phyloP scores from a whole-genome alignment of 768 basidiomycete species.

The Hydnum rufescens region DNA sequence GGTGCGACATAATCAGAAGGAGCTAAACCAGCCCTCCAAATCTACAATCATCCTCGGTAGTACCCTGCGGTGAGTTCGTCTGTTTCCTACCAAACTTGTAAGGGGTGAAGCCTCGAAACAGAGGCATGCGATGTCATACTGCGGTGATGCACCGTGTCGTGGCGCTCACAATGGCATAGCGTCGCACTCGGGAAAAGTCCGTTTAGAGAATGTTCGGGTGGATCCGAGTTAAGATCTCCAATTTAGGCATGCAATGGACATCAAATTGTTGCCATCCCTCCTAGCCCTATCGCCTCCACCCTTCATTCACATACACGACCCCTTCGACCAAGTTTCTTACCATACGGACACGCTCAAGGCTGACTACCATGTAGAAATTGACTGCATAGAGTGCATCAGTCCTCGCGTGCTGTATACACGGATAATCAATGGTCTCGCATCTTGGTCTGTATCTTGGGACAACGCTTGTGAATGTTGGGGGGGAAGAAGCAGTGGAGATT shows the following conservation, averaged over 20 bases:
- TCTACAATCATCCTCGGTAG: too few species aligned
- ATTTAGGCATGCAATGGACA: background rate
- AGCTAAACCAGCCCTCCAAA: too few species aligned
- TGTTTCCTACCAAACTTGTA: too few species aligned
- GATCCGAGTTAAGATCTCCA: too few species aligned
- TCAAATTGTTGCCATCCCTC: slow-evolving; percentile 9
- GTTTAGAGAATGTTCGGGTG: too few species aligned
- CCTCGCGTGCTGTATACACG: slow-evolving; percentile 46
- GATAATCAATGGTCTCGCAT: slow-evolving; percentile 37
- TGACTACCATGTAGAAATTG: background rate
- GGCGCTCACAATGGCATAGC: too few species aligned
- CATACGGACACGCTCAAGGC: background rate
- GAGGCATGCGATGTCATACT: too few species aligned
- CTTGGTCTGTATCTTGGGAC: slow-evolving; percentile 38
- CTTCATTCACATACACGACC: slow-evolving; percentile 50
- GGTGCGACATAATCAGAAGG: too few species aligned
- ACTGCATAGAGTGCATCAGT: slow-evolving; percentile 30
- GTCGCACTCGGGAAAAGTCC: too few species aligned
- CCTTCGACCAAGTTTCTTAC: slow-evolving; percentile 17
- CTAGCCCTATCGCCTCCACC: slow-evolving; percentile 28
- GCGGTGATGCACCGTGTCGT: too few species aligned
- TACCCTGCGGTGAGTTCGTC: too few species aligned
- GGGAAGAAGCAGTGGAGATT: slow-evolving; percentile 2
- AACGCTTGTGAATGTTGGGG: slow-evolving; percentile 5
- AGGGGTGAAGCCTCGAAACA: too few species aligned